These are phyloP conservation scores for Phytophthora tubulina DNA, from an alignment of 352 stramenopile species.

Conservation along the genomic window DNA sequence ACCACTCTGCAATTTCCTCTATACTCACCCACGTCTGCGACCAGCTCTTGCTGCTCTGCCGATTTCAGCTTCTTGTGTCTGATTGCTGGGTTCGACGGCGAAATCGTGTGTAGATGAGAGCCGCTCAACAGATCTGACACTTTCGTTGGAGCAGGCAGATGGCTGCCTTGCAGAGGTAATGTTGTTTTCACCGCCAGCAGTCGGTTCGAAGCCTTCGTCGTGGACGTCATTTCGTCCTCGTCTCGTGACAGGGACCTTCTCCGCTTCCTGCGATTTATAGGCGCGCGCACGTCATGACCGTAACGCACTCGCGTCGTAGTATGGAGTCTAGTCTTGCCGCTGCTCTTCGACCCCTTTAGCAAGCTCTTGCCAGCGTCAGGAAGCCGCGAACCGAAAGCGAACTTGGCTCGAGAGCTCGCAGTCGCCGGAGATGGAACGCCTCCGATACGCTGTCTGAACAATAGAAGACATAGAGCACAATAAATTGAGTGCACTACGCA, in stretches of 20 bases:
- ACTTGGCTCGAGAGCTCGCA: conserved; percentile 22
- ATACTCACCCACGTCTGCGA: conserved; percentile 27
- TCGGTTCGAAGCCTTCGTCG: conserved; percentile 17
- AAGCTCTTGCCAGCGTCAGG: conserved; percentile 16
- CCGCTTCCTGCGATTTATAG: conserved; percentile 17
- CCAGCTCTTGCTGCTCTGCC: conserved; percentile 10
- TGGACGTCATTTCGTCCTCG: conserved; percentile 16
- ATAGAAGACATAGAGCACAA: background rate
- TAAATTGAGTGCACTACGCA: background rate
- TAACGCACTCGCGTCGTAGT: background rate
- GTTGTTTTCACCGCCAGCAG: conserved; percentile 16
- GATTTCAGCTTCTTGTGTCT: conserved; percentile 14
- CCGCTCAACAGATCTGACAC: conserved; percentile 23
- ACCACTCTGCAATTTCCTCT: background rate
- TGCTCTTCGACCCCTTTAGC: conserved; percentile 20
- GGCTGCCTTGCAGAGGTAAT: conserved; percentile 25
- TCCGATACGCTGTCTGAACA: conserved; percentile 32
- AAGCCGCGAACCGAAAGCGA: conserved; percentile 45
- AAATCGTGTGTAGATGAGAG: conserved; percentile 19
- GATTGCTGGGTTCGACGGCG: conserved; percentile 14
- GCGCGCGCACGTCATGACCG: conserved; percentile 2
- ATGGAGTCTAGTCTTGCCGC: conserved; percentile 1
- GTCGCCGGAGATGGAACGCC: background rate
- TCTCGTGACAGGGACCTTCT: conserved; percentile 30
- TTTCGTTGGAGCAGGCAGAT: conserved; percentile 36